Evolutionary conservation across 768 basidiomycete species (phyloP), one percentile per base, ranked within the genome.

Genomic region (Clavulina sp.): DNA sequence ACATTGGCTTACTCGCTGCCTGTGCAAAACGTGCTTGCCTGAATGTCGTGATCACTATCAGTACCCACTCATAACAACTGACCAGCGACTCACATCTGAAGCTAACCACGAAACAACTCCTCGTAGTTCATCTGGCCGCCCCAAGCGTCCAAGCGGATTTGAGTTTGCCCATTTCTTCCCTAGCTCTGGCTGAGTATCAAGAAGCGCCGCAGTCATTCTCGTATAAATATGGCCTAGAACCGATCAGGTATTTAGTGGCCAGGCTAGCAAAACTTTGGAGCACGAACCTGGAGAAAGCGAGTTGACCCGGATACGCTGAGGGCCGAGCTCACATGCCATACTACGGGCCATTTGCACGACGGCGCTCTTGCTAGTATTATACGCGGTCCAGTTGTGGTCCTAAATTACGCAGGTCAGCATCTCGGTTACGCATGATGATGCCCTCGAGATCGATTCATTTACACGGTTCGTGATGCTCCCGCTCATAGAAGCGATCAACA

Each of bases 311-410:
- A 86, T 84, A 2, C 69, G 65, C 61, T 76, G 67, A 32, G 60
- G 65, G 1, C 80, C 84, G 1, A 86, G 70, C 60, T 86, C 83
- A 60, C 81, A 84, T 3, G 83, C 83, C 81, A 86, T 80, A 62
- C 79, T 83, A 40, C 84, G 74, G 4, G 70, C 77, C 81, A 84
- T 84, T 64, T 86, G 83, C 38, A 84, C 64, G 18, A 86, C 81
- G 3, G 77, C 83, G 1, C 78, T 74, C 64, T 86, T 86, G 66
- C 78, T 81, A 46, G 74, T 70, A 64, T 84, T 84, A 65, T 85
- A 85, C 13, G 80, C 74, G 48, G 78, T 73, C 81, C 80, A 84
- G 1, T 77, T 73, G 57, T 82, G 80, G 56, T 76, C 81, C 83
- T 81, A 41, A 28, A 56, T 29, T 13, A 4, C 18, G 13, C 26